Evolutionary conservation across 1,139 yeast species (phyloP), one percentile per base, ranked within the genome.

Genomic region (Geotrichum aggregatum): DNA sequence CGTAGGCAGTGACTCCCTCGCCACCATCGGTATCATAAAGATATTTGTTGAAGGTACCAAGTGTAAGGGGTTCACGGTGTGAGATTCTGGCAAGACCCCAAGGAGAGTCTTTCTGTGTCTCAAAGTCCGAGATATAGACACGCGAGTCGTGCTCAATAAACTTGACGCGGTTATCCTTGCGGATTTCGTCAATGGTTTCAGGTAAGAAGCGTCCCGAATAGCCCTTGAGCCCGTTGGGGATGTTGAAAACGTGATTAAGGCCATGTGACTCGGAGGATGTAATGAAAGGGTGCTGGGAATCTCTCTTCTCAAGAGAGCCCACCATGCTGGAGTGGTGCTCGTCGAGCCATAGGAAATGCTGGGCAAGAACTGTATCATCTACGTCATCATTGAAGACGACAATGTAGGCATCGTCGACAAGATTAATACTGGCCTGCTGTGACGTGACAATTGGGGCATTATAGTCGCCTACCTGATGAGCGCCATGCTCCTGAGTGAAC

Each of bases 61-160:
- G 76, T 58, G 49, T 24, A 21, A 54, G 52, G 16, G 44, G 34
- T 22, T 84, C 79, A 68, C 95, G 84, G 74, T 88, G 96, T 47
- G 96, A 86, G 58, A 89, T 80, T 74, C 98, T 83, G 46, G 98
- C 94, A 62, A 91, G 78, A 64, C 97, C 97, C 98, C 97, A 89
- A 54, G 96, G 96, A 45, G 96, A 92, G 60, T 88, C 88, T 64
- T 82, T 82, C 74, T 88, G 92, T 56, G 79, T 72, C 50, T 76
- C 75, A 60, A 81, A 79, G 62, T 84, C 85, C 56, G 74, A 71
- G 49, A 91, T 80, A 60, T 76, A 73, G 50, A 89, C 96, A 58
- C 78, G 72, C 3, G 95, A 84, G 70, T 89, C 96, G 61, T 76
- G 76, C 76, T 89, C 97, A 58, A 89, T 82, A 63, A 80, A 82